phyloP scores from a whole-genome alignment of 345 rosid species.

The Combretum micranthum region DNA sequence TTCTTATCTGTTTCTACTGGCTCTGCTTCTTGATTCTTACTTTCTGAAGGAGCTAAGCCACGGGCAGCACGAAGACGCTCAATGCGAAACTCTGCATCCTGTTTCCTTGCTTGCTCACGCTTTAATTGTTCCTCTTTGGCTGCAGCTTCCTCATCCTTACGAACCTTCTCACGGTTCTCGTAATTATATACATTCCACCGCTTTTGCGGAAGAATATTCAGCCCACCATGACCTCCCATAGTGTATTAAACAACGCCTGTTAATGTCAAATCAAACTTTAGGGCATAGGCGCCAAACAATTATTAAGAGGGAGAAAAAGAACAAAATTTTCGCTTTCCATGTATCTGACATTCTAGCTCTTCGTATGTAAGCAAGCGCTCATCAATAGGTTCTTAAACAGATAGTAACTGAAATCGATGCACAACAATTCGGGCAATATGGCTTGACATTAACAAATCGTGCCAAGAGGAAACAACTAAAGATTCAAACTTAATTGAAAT shows the following conservation, averaged over 20 bases:
- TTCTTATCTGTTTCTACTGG: conserved; percentile 31
- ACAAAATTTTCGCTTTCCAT: too few relatives aligned
- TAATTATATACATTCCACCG: conserved; percentile 87
- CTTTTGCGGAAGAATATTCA: conserved; percentile 93
- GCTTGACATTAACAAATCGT: too few relatives aligned
- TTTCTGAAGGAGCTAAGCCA: conserved; percentile 54
- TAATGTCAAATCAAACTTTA: too few relatives aligned
- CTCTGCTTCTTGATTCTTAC: conserved; percentile 13
- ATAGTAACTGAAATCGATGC: too few relatives aligned
- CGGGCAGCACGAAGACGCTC: conserved; percentile 72
- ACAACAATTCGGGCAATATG: too few relatives aligned
- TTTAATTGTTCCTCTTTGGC: conserved; percentile 82
- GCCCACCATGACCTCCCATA: conserved; percentile 98
- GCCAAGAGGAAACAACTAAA: too few relatives aligned
- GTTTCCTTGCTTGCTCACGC: conserved; percentile 64
- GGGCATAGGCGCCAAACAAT: too few relatives aligned
- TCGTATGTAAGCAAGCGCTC: too few relatives aligned
- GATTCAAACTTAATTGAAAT: too few relatives aligned
- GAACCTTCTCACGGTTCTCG: conserved; percentile 83
- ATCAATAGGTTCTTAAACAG: too few relatives aligned
- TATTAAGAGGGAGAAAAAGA: too few relatives aligned
- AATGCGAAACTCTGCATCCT: conserved; percentile 78
- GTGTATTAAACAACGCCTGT: neutral
- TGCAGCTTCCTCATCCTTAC: conserved; percentile 78
- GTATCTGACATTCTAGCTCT: too few relatives aligned